Percentiles rank a stretch among this genome's conserved stretches.
Evolutionary conservation across 2,329 filamentous ascomycete species (phyloP).

Genomic region (Leptographium galeiforme): DNA sequence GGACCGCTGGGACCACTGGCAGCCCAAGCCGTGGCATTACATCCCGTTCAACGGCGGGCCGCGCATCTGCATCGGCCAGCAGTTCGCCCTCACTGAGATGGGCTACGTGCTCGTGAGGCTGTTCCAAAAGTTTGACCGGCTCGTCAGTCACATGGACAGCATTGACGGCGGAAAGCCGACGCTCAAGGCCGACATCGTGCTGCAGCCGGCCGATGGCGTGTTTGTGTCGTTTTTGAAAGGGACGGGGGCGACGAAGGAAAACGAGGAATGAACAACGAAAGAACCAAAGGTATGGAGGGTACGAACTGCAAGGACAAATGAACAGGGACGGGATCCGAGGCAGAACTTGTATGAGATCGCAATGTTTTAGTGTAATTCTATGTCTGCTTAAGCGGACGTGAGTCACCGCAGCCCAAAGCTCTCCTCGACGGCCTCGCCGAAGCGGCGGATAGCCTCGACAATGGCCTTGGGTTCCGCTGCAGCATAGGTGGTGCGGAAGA

Average conservation of each 20-base stretch:
- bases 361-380: no score
- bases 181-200: slow-evolving; percentile 45
- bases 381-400: no score
- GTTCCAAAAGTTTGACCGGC: slow-evolving; percentile 55
- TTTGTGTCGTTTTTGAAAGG: slow-evolving; percentile 35
- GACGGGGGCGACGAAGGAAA: slow-evolving; percentile 17
- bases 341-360: no score
- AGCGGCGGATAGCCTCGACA: slow-evolving; percentile 56
- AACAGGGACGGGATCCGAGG: no score
- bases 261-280: not conserved
- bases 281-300: no score
- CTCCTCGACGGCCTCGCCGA: slow-evolving; percentile 59
- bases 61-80: slow-evolving; percentile 64
- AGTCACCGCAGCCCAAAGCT: slow-evolving; percentile 22
- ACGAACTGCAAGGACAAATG: no score
- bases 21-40: slow-evolving; percentile 56
- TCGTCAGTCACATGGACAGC: slow-evolving; percentile 44
- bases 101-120: slow-evolving; percentile 57
- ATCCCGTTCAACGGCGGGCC: slow-evolving; percentile 66
- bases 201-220: slow-evolving; percentile 46
- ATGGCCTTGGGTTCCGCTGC: slow-evolving; percentile 61
- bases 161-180: slow-evolving; percentile 39
- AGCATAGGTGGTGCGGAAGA: slow-evolving; percentile 84
- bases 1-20: slow-evolving; percentile 52
- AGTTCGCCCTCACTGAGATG: slow-evolving; percentile 71